Percentiles rank a stretch among this genome's conserved stretches.
Evolutionary conservation across 2,329 filamentous ascomycete species (phyloP).

Genomic region (Aspergillus amoenus): DNA sequence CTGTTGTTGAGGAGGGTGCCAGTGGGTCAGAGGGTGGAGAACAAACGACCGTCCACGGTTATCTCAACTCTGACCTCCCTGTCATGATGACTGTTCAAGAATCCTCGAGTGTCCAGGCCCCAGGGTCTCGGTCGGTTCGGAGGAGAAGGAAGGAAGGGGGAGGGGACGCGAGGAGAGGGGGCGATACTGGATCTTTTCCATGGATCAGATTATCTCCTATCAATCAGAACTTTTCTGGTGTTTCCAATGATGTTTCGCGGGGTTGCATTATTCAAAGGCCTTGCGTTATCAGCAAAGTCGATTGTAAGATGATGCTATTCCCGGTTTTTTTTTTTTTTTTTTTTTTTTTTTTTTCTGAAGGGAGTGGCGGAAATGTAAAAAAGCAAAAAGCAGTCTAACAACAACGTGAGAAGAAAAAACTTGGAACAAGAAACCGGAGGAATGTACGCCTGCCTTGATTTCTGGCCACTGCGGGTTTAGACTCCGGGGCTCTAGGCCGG

Average conservation of each 20-base stretch:
- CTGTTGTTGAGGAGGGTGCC: background rate
- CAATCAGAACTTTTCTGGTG: background rate
- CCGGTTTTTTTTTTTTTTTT: background rate
- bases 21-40: slow-evolving; percentile 12
- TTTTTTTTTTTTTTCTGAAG: background rate
- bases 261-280: background rate
- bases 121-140: background rate
- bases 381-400: background rate
- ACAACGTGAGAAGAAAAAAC: slow-evolving; percentile 5
- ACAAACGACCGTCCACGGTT: slow-evolving; percentile 2
- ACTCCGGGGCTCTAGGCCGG: slow-evolving; percentile 9
- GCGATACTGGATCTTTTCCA: background rate
- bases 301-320: slow-evolving; percentile 8
- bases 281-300: background rate
- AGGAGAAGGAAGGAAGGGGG: background rate
- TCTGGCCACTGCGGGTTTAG: slow-evolving; percentile 1
- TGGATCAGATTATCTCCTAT: slow-evolving; percentile 6
- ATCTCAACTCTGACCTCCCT: slow-evolving; percentile 9
- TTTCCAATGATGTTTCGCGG: background rate
- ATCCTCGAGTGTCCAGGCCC: background rate
- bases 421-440: slow-evolving; percentile 12
- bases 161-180: background rate
- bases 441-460: slow-evolving; percentile 12
- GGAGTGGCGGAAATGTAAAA: slow-evolving; percentile 1
- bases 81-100: slow-evolving; percentile 5